Evolutionary conservation across 768 basidiomycete genomes (phyloP).

Genomic region (Filobasidium floriforme): DNA sequence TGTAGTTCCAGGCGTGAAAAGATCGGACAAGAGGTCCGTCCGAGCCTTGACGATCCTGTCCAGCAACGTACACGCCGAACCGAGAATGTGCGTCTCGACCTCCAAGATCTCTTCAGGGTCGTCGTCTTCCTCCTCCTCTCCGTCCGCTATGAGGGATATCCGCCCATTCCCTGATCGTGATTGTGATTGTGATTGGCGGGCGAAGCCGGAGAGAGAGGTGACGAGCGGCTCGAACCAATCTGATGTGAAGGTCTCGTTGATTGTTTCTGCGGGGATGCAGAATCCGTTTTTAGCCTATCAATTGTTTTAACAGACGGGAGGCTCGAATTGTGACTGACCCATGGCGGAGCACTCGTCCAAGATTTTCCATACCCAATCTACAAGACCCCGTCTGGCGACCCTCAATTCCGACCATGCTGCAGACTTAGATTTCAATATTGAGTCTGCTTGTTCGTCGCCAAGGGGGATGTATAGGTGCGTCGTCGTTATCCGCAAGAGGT

Average conservation of each 20-base stretch:
- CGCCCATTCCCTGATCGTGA: neutral
- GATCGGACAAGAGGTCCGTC: neutral
- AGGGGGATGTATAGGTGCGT: neutral
- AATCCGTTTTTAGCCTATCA: too few relatives aligned
- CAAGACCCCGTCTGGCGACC: neutral
- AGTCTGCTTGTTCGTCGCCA: neutral
- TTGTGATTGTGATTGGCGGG: neutral
- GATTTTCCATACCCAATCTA: constrained; percentile 8
- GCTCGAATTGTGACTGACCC: neutral
- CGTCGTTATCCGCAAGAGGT: constrained; percentile 1
- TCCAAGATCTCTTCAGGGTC: neutral
- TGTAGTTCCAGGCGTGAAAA: neutral
- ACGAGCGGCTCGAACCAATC: too few relatives aligned
- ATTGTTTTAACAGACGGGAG: too few relatives aligned
- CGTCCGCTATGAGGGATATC: neutral
- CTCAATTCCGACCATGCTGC: neutral
- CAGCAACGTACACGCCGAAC: neutral
- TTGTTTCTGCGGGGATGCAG: too few relatives aligned
- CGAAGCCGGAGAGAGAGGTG: neutral
- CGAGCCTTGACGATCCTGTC: neutral
- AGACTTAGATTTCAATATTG: neutral
- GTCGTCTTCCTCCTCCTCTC: constrained; percentile 5
- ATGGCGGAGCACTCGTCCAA: neutral
- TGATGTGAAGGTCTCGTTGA: too few relatives aligned
- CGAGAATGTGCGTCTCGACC: neutral